These are phyloP conservation scores for Leccinum imitatum DNA, from an alignment of 768 basidiomycete species.

Conservation along the genomic window DNA sequence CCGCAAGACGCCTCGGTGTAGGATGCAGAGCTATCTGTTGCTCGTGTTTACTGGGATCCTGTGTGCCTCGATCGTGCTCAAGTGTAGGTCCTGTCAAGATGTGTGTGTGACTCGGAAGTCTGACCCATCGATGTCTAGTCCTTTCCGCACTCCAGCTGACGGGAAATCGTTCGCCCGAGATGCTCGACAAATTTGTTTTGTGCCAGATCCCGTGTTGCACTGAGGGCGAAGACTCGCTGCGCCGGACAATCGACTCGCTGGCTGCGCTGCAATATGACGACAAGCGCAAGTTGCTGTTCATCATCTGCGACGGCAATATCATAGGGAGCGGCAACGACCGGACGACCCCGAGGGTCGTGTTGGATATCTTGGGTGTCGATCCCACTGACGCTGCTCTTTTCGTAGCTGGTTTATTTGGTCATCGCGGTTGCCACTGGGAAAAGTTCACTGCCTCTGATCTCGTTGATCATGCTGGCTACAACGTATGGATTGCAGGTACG, in stretches of 20 bases:
- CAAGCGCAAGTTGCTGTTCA: conserved; percentile 89
- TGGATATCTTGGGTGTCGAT: conserved; percentile 92
- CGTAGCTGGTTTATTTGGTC: conserved; percentile 79
- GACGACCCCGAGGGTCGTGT: conserved; percentile 86
- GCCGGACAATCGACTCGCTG: conserved; percentile 88
- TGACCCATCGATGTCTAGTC: conserved; percentile 48
- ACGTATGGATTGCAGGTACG: conserved; percentile 89
- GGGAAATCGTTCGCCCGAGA: conserved; percentile 76
- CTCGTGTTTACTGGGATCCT: conserved; percentile 74
- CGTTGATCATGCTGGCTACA: conserved; percentile 86
- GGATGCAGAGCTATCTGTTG: conserved; percentile 82
- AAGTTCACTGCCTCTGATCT: conserved; percentile 78
- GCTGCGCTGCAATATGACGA: conserved; percentile 91
- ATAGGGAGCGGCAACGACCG: conserved; percentile 93
- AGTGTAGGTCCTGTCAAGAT: conserved; percentile 61
- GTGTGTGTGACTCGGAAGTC: background rate
- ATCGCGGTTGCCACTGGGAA: conserved; percentile 69
- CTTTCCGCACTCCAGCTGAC: conserved; percentile 88
- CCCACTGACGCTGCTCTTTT: conserved; percentile 40
- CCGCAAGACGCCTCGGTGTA: conserved; percentile 71
- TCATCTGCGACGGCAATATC: conserved; percentile 96
- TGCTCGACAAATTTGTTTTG: conserved; percentile 92
- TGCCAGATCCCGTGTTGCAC: conserved; percentile 96
- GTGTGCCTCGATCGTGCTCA: conserved; percentile 75
- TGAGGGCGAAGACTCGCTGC: conserved; percentile 92